Conservation (phyloP, 2,329 filamentous ascomycete species). For the Neopestalotiopsis sp. region DNA sequence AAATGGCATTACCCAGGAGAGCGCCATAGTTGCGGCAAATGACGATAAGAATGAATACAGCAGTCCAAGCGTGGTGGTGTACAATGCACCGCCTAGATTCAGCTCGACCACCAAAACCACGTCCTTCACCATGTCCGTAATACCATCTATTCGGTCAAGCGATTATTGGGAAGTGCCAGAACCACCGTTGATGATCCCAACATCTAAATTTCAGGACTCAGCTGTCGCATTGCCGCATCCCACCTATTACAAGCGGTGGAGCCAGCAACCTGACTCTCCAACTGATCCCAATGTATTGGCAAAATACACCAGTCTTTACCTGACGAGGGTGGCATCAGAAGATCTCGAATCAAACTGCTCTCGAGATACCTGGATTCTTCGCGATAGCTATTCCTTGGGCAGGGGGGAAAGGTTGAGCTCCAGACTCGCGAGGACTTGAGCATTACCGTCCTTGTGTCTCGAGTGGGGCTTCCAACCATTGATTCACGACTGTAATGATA, state of each 20-base stretch:
- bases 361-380: constrained; percentile 3
- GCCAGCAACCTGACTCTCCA: constrained; percentile 4
- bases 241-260: constrained; percentile 5
- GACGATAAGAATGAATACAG: neutral
- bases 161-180: constrained; percentile 5
- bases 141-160: neutral
- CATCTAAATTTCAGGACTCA: constrained; percentile 4
- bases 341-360: constrained; percentile 8
- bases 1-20: too few species aligned
- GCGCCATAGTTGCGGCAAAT: neutral
- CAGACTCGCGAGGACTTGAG: neutral
- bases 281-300: constrained; percentile 1
- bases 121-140: constrained; percentile 6
- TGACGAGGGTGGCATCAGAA: neutral
- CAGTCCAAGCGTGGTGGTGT: neutral
- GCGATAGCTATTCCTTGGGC: neutral
- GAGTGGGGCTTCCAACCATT: neutral
- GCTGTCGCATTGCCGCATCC: neutral
- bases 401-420: neutral
- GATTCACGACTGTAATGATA: neutral
- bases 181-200: neutral
- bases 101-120: neutral
- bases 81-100: neutral
- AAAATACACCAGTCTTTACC: constrained; percentile 7
- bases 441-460: neutral